These are phyloP conservation scores for Coemansia sp. DNA, from an alignment of 192 early-diverging fungal species.

Conservation along the genomic window DNA sequence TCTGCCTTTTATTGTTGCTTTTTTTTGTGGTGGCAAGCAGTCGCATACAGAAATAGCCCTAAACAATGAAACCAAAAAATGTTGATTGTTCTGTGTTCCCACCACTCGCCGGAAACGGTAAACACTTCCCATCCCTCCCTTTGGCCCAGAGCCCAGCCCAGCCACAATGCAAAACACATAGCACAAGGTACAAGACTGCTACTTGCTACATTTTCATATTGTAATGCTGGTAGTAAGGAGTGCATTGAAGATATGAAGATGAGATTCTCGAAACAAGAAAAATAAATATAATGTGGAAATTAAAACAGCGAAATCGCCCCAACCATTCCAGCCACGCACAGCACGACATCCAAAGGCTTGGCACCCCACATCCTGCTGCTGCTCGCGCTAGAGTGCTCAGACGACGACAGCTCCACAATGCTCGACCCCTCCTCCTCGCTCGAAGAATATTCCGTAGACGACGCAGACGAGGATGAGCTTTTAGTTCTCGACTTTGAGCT, in stretches of 20 bases:
- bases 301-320: conserved; percentile 38
- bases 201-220: too few relatives aligned
- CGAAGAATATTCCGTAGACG: not conserved
- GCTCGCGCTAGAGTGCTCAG: conserved; percentile 14
- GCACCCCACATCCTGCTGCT: not conserved
- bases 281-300: not conserved
- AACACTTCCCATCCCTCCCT: too few relatives aligned
- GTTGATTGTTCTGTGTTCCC: too few relatives aligned
- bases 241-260: not conserved
- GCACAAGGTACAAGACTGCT: too few relatives aligned
- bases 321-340: conserved; percentile 24
- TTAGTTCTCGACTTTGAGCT: not conserved
- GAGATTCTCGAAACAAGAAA: not conserved
- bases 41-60: too few relatives aligned
- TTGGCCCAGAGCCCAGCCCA: too few relatives aligned
- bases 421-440: conserved; percentile 1
- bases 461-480: not conserved
- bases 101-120: not conserved
- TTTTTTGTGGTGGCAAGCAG: too few relatives aligned
- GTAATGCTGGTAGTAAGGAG: too few relatives aligned
- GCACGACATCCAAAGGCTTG: not conserved
- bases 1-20: too few relatives aligned
- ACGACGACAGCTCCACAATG: not conserved
- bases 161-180: not conserved
- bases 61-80: too few relatives aligned